These are phyloP conservation scores for Zostera marina DNA, from an alignment of 116 monocot genomes.

Conservation along the genomic window DNA sequence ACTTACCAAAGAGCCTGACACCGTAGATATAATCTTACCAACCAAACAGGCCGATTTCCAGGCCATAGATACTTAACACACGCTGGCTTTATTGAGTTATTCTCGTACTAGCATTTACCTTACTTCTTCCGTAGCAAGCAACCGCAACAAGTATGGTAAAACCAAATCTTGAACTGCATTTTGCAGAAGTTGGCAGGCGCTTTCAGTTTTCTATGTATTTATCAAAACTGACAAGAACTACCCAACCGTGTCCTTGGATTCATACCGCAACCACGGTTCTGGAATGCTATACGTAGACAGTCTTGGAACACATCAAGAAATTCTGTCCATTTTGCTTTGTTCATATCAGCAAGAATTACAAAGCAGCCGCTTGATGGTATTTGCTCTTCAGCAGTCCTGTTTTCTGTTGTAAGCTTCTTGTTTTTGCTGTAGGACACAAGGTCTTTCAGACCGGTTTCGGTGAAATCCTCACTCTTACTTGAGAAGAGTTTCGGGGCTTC, in stretches of 20 bases:
- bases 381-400: slow-evolving; percentile 50
- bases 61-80: background rate
- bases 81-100: slow-evolving; percentile 1
- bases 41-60: background rate
- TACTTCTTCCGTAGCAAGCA: background rate
- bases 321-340: slow-evolving; percentile 40
- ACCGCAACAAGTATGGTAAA: background rate
- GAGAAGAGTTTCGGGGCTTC: slow-evolving; percentile 24
- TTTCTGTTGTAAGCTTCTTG: background rate
- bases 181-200: background rate
- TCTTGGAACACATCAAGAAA: slow-evolving; percentile 65
- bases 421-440: slow-evolving; percentile 4
- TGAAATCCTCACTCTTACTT: slow-evolving; percentile 13
- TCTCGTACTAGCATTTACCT: background rate
- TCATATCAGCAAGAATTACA: slow-evolving; percentile 54
- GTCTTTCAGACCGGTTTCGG: slow-evolving; percentile 4
- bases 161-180: background rate
- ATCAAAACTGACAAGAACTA: slow-evolving; percentile 91
- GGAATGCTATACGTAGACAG: slow-evolving; percentile 33
- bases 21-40: background rate
- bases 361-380: slow-evolving; percentile 41
- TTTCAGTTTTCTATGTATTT: slow-evolving; percentile 6
- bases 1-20: background rate
- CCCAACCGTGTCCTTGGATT: slow-evolving; percentile 46
- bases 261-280: slow-evolving; percentile 12